Evolutionary conservation across 2,329 filamentous ascomycete species (phyloP).

Genomic region (Botrytis cinerea): DNA sequence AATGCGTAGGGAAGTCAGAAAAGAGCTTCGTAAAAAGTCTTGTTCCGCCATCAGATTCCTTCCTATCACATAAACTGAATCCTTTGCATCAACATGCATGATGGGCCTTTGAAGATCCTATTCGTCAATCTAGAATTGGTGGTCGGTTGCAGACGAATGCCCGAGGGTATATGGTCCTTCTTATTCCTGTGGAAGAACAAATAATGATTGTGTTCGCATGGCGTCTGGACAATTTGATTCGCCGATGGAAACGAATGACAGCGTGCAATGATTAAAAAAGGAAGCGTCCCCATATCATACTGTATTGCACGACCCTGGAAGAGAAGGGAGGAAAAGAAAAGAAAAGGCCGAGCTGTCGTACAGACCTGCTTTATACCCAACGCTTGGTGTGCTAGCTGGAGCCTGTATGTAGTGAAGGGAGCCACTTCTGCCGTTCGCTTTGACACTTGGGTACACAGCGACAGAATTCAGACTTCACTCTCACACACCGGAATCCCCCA

Average conservation of each 20-base stretch:
- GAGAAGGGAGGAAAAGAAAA: background rate
- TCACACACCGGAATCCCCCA: background rate
- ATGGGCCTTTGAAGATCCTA: background rate
- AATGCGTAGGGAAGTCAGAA: background rate
- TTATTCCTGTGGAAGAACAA: background rate
- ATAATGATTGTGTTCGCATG: background rate
- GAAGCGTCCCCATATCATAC: background rate
- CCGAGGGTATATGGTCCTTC: background rate
- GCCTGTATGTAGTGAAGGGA: background rate
- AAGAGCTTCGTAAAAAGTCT: background rate
- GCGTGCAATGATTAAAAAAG: background rate
- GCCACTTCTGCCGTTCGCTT: background rate
- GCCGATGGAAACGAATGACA: background rate
- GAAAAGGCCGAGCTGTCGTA: background rate
- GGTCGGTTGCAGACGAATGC: background rate
- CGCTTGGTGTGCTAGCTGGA: background rate
- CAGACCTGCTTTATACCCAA: background rate
- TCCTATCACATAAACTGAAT: conserved; percentile 2
- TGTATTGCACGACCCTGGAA: background rate
- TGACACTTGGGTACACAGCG: background rate
- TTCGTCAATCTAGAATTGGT: conserved; percentile 5
- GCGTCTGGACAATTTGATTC: background rate
- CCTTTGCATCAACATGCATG: background rate
- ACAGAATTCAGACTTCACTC: background rate
- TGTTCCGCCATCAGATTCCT: background rate